Conservation (phyloP, 1,284 basidiomycete genomes). For the Sphaerobolus stellatus region DNA sequence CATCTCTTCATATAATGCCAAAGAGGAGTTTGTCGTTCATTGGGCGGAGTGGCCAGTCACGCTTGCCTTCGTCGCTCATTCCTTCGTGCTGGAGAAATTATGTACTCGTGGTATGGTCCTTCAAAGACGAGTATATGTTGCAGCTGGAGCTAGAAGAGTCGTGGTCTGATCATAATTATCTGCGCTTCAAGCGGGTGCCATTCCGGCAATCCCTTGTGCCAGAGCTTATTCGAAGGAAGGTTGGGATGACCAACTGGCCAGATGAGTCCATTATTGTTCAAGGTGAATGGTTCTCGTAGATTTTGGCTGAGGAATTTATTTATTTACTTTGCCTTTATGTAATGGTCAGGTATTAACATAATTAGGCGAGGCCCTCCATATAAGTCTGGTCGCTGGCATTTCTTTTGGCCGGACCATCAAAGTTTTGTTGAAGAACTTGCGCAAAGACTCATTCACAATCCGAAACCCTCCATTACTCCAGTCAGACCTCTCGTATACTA, state of each 20-base stretch:
- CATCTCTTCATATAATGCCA: too few species aligned
- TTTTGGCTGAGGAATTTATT: background rate
- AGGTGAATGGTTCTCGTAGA: background rate
- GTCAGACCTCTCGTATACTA: background rate
- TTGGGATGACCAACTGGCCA: slow-evolving; percentile 5
- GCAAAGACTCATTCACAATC: background rate
- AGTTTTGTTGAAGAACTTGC: slow-evolving; percentile 9
- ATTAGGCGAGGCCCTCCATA: slow-evolving; percentile 5
- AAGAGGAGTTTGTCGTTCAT: too few species aligned
- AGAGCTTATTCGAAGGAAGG: slow-evolving; percentile 3
- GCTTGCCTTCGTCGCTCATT: background rate
- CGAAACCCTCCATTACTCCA: background rate
- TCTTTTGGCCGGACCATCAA: slow-evolving; percentile 13
- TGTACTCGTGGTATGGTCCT: slow-evolving; percentile 2
- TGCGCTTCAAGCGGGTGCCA: slow-evolving; percentile 8
- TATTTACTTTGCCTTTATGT: background rate
- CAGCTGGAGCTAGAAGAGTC: slow-evolving; percentile 6
- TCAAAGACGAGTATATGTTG: background rate
- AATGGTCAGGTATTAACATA: slow-evolving; percentile 3
- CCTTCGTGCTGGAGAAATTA: slow-evolving; percentile 6
- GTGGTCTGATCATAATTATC: slow-evolving; percentile 7
- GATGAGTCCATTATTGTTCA: slow-evolving; percentile 8
- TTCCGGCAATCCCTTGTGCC: background rate
- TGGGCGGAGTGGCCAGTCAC: too few species aligned
- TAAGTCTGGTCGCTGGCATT: slow-evolving; percentile 4